phyloP scores from a whole-genome alignment of 257 asterid genomes.

The Asclepias syriaca region DNA sequence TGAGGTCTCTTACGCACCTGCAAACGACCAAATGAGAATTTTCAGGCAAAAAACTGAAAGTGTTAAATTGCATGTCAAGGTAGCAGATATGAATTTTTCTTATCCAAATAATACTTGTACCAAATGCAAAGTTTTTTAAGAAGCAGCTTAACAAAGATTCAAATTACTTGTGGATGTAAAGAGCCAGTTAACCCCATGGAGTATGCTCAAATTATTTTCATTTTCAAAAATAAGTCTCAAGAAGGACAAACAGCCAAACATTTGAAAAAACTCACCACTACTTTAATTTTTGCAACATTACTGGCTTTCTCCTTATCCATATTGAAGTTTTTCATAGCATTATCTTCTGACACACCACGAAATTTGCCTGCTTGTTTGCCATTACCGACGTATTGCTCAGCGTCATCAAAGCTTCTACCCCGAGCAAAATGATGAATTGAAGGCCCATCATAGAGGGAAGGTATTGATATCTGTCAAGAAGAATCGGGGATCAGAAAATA shows the following conservation, averaged over 20 bases:
- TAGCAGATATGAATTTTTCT: not conserved
- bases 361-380: slow-evolving; percentile 56
- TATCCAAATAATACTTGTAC: not conserved
- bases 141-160: not conserved
- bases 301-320: slow-evolving; percentile 82
- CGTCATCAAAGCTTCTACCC: slow-evolving; percentile 73
- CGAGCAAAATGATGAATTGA: slow-evolving; percentile 53
- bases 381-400: slow-evolving; percentile 61
- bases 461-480: slow-evolving; percentile 52
- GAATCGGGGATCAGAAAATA: slow-evolving; percentile 4
- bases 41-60: slow-evolving; percentile 8
- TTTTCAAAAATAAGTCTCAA: not conserved
- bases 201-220: not conserved
- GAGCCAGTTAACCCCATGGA: not conserved
- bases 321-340: slow-evolving; percentile 52
- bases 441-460: slow-evolving; percentile 59
- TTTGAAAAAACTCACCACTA: slow-evolving; percentile 54
- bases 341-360: slow-evolving; percentile 63
- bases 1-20: slow-evolving; percentile 96
- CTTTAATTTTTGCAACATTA: slow-evolving; percentile 95
- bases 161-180: not conserved
- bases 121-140: not conserved
- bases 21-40: slow-evolving; percentile 19
- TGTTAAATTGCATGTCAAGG: not conserved
- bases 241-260: slow-evolving; percentile 1